Conservation (phyloP, 306 rosid species). For the Vachellia collinsii region DNA sequence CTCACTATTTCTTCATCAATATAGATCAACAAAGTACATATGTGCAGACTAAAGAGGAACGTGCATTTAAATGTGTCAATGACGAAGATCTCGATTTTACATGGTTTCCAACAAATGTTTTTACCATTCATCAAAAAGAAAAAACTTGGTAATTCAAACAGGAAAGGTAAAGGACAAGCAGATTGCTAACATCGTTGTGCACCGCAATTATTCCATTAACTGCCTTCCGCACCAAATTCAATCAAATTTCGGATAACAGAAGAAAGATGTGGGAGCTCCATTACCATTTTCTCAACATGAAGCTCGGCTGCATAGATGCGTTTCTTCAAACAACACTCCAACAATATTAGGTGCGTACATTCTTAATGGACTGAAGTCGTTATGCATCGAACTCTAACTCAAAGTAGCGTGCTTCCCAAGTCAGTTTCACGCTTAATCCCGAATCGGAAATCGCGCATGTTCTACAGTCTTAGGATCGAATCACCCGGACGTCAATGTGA, state of each 20-base stretch:
- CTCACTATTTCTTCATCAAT: neutral
- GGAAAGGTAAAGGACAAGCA: neutral
- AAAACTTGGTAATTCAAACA: neutral
- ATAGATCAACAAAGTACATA: neutral
- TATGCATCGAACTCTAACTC: neutral
- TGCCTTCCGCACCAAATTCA: neutral
- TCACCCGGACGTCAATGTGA: neutral
- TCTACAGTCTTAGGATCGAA: neutral
- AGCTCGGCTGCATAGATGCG: slow-evolving; percentile 16
- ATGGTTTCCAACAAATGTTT: neutral
- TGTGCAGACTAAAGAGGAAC: slow-evolving; percentile 12
- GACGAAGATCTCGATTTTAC: neutral
- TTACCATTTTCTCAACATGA: slow-evolving; percentile 44
- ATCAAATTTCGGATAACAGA: neutral
- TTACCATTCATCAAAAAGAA: neutral
- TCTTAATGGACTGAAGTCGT: neutral
- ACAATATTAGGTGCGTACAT: slow-evolving; percentile 20
- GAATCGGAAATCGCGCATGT: neutral
- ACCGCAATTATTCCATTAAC: neutral
- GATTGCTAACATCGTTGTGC: slow-evolving; percentile 4
- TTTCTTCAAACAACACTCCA: slow-evolving; percentile 13
- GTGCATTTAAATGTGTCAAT: neutral
- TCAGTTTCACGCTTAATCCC: neutral
- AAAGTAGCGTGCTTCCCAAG: neutral
- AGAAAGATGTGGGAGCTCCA: neutral